Base-by-base conservation (phyloP, 176 grass and related monocot species). In the bread wheat (Triticum aestivum) region DNA sequence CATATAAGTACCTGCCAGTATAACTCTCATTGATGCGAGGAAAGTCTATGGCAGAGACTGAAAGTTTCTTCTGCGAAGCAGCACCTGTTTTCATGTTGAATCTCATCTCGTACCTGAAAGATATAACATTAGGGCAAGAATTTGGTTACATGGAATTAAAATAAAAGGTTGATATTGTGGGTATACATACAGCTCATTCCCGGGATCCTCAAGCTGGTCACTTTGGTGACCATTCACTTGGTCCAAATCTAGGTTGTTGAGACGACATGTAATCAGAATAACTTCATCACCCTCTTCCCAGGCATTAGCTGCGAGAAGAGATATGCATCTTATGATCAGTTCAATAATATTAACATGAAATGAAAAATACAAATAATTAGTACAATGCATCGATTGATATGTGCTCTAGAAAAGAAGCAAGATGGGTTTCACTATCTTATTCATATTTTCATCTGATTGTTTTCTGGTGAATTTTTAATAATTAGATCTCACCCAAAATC, bases 241-340 rank as follows among this genome's bases (percentile, higher is more conserved):
- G 82, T 98, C 96, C 81, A 98, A 86, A 89, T 95, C 93, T 66
- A 88, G 91, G 75, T 98, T 94, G 78, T 89, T 71, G 45, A 98
- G 82, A 17, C 93, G 93, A 78, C 91, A 98, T 56, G 96, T 98
- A 51, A 98, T 79, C 33, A 98, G 77, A 74, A 98, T 74, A 63
- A 94, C 91, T 79, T 95, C 96, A 13, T 94, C 93, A n/a, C 88
- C 96, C 86, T 94, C 93, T 89, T 98, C 96, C 96, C 96, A 98
- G 41, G 96, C 91, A 87, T 98, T 98, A 75, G 93, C 96, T 98
- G 83, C 71, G 45, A 75, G 45, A 42, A 86, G 13, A 79, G 3
- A 81, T 79, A 81, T 79, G 32, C 59, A 38, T 76, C 27, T 41
- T 75, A 17, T 64, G 33, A 67, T 67, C 18, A 75, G 44, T 52